Evolutionary conservation across 345 rosid genomes (phyloP).

Genomic region (Geranium brycei): DNA sequence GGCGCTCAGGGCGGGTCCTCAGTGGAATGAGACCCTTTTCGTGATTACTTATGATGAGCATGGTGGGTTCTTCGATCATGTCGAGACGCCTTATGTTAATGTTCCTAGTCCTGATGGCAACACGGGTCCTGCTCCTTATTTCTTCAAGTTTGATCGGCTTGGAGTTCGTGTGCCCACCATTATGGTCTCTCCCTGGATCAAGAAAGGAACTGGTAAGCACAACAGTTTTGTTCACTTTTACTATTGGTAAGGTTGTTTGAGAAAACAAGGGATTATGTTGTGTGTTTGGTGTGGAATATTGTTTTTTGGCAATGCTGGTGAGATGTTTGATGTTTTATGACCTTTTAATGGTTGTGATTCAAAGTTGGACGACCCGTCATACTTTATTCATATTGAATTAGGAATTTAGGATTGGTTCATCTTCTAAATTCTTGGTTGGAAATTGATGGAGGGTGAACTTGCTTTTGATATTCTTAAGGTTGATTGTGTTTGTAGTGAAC

Average conservation of each 20-base stretch:
- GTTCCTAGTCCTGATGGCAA: constrained; percentile 90
- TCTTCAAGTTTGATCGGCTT: constrained; percentile 86
- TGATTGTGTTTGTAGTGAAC: too few relatives aligned
- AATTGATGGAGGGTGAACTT: too few relatives aligned
- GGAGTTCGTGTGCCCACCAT: constrained; percentile 94
- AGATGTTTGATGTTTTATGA: too few relatives aligned
- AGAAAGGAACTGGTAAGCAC: constrained; percentile 72
- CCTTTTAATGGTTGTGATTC: too few relatives aligned
- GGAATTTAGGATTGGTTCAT: too few relatives aligned
- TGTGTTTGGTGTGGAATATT: neutral
- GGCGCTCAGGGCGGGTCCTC: constrained; percentile 77
- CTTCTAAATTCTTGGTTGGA: too few relatives aligned
- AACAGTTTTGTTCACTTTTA: too few relatives aligned
- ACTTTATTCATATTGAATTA: too few relatives aligned
- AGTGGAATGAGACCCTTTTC: constrained; percentile 82
- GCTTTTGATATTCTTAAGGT: too few relatives aligned
- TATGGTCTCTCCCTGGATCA: constrained; percentile 95
- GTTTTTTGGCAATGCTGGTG: neutral
- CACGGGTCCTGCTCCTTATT: constrained; percentile 87
- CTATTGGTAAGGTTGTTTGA: too few relatives aligned
- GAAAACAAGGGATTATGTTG: neutral
- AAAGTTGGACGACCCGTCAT: too few relatives aligned
- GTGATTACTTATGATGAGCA: constrained; percentile 89
- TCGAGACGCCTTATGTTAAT: constrained; percentile 56
- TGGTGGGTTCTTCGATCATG: constrained; percentile 95